Base-by-base conservation (phyloP, 1,139 yeast genomes). In the Eremothecium gossypii region DNA sequence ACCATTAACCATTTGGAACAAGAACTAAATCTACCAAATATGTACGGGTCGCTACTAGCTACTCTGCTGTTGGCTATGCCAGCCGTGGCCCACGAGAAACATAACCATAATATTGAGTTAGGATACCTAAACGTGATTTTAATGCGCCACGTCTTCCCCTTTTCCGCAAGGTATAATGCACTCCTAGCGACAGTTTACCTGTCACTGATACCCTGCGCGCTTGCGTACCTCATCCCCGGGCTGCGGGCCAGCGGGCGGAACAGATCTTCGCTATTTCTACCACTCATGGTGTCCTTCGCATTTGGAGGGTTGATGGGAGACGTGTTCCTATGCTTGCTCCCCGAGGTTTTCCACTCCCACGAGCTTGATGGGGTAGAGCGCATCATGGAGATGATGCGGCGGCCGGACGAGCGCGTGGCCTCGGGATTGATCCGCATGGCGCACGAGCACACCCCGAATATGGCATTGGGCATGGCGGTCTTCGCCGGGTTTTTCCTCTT, bases 241-340 rank as follows among this genome's bases (percentile, higher is more conserved):
- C 43, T 56, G 13, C 44, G 43, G 29, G 38, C 35, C n/a, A 39
- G 41, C 26, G 58, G 58, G 38, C 56, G 68, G 1, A 51, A 64
- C 12, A 72, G 74, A 40, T 65, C 71, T 44, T 71, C 76, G 3
- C 59, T 70, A 3, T 58, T 69, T 34, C 61, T 77, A 31, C 67
- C 74, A 11, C 55, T 72, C 28, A 58, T 79, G 43, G 82, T 79
- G 2, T 68, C 83, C 36, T 79, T 80, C 63, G 86, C 87, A 12
- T 70, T 77, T 37, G 89, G 89, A 35, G 82, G 85, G 2, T 62
- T 80, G 30, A 61, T 81, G 29, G 87, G 87, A 34, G 86, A 79
- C 54, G 76, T 79, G 4, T 77, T 80, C 47, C 55, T 79, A 42
- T 86, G 80, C 56, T 54, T 80, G 45, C 58, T 80, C 35, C 87